Conservation (phyloP, 257 asterid species). For the Solanum clarkiae region DNA sequence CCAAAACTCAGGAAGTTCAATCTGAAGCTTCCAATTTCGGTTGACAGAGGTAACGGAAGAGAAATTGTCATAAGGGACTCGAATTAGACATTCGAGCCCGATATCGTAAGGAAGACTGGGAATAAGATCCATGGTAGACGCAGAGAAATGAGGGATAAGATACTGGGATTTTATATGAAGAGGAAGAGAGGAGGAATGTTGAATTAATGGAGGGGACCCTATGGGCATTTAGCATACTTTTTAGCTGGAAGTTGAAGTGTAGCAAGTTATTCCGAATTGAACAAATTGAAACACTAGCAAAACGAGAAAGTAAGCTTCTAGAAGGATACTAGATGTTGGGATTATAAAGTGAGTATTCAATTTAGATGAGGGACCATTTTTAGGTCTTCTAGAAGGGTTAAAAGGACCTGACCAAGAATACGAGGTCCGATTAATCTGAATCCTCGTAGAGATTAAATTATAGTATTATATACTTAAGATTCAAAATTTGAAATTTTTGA, state of each 20-base stretch:
- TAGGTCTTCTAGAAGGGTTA: not conserved
- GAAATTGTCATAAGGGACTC: slow-evolving; percentile 34
- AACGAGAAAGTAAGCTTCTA: not conserved
- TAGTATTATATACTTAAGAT: too few species aligned
- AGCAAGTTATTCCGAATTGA: not conserved
- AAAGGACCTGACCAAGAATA: too few species aligned
- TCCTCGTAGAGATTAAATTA: too few species aligned
- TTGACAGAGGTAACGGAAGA: slow-evolving; percentile 44
- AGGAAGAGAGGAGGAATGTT: not conserved
- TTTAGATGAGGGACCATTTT: not conserved
- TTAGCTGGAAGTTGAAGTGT: not conserved
- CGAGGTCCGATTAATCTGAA: too few species aligned
- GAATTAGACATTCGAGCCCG: slow-evolving; percentile 45
- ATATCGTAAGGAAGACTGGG: slow-evolving; percentile 46
- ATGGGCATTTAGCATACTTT: not conserved
- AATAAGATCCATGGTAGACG: slow-evolving; percentile 7
- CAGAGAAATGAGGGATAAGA: not conserved
- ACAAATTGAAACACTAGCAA: not conserved
- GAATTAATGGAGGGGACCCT: not conserved
- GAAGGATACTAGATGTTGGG: not conserved
- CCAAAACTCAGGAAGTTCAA: slow-evolving; percentile 53
- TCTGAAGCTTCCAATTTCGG: slow-evolving; percentile 34
- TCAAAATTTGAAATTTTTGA: too few species aligned
- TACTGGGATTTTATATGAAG: not conserved
- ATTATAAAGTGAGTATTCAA: not conserved